Percentiles rank a stretch among this genome's conserved stretches.
Evolutionary conservation across 108 stramenopile species (phyloP).

Genomic region (Cyclotella kingstonii): DNA sequence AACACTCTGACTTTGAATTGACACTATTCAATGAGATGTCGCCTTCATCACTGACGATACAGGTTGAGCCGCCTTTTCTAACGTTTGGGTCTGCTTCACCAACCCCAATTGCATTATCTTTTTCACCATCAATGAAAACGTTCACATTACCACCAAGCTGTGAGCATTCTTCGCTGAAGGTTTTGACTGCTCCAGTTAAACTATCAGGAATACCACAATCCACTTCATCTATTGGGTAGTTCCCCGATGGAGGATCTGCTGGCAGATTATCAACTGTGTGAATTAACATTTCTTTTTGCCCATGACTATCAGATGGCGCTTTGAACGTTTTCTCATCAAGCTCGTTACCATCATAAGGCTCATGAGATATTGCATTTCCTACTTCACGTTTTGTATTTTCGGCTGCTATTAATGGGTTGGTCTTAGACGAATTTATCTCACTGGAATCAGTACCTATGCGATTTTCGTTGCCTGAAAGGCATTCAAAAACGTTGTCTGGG

Average conservation of each 20-base stretch:
- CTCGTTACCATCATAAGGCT: no score
- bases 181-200: neutral
- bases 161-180: neutral
- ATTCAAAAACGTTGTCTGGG: neutral
- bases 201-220: slow-evolving; percentile 21
- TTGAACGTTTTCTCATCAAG: no score
- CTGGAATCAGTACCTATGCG: no score
- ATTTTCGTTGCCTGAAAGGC: neutral
- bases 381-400: neutral
- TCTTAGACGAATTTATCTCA: no score
- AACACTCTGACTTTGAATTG: no score
- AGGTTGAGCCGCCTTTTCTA: no score
- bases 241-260: slow-evolving; percentile 16
- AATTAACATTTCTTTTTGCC: no score
- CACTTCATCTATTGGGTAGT: neutral
- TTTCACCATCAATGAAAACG: slow-evolving; percentile 26
- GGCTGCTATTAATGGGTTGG: neutral
- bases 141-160: neutral
- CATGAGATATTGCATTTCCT: no score
- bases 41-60: no score
- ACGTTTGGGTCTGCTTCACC: slow-evolving; percentile 2
- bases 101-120: slow-evolving; percentile 5
- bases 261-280: neutral
- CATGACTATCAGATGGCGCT: no score
- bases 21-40: no score